Evolutionary conservation across 352 stramenopile species (phyloP).

Genomic region (Globisporangium paroecandrum): DNA sequence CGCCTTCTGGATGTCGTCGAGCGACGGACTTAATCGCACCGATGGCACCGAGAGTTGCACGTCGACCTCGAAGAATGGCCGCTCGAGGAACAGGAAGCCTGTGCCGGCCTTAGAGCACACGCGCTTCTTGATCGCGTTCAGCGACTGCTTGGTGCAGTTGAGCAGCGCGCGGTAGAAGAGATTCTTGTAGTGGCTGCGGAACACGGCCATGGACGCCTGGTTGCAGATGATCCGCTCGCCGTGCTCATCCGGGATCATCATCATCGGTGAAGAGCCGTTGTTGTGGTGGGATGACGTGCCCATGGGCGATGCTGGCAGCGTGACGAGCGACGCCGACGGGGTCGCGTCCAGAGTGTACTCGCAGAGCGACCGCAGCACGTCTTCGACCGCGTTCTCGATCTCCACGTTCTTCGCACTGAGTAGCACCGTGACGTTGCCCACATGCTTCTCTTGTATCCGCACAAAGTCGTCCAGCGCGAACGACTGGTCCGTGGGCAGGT

Average conservation of each 20-base stretch:
- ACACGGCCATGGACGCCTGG: slow-evolving; percentile 37
- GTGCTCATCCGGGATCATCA: slow-evolving; percentile 9
- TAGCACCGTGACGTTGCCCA: slow-evolving; percentile 51
- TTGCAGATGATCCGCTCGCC: slow-evolving; percentile 30
- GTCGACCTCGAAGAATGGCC: slow-evolving; percentile 86
- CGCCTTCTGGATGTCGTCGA: slow-evolving; percentile 84
- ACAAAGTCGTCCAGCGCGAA: slow-evolving; percentile 89
- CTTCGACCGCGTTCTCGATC: slow-evolving; percentile 84
- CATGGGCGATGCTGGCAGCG: slow-evolving; percentile 14
- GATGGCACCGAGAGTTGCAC: slow-evolving; percentile 82
- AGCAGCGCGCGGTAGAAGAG: slow-evolving; percentile 80
- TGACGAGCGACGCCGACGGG: slow-evolving; percentile 9
- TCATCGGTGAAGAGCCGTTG: slow-evolving; percentile 5
- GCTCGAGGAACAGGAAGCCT: slow-evolving; percentile 78
- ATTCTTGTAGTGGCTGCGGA: slow-evolving; percentile 75
- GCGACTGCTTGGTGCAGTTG: slow-evolving; percentile 73
- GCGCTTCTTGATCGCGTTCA: slow-evolving; percentile 82
- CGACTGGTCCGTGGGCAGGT: slow-evolving; percentile 74
- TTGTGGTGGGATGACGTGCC: background rate
- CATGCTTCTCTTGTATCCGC: slow-evolving; percentile 73
- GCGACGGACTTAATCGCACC: slow-evolving; percentile 68
- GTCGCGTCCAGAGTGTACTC: slow-evolving; percentile 61
- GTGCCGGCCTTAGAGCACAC: slow-evolving; percentile 76
- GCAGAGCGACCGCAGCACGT: slow-evolving; percentile 63
- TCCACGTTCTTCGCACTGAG: slow-evolving; percentile 81